phyloP scores from a whole-genome alignment of 257 asterid species.

The Nyctanthes arbortristis region DNA sequence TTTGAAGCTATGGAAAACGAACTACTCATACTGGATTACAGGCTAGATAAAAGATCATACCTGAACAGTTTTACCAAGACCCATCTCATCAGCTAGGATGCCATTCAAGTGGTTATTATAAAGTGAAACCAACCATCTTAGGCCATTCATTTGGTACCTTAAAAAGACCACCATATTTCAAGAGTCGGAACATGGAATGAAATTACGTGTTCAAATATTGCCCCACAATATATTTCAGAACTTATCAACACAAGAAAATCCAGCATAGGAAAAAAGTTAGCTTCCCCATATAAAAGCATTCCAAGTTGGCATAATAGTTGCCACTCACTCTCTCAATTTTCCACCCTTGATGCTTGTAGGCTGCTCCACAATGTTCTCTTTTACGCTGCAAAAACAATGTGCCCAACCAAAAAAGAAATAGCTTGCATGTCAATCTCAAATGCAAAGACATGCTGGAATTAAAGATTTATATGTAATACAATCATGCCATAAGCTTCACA shows the following conservation, averaged over 20 bases:
- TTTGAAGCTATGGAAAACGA: constrained; percentile 14
- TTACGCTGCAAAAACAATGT: constrained; percentile 59
- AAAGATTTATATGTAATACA: constrained; percentile 8
- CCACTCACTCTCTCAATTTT: constrained; percentile 88
- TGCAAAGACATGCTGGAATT: constrained; percentile 1
- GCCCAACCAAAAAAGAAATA: constrained; percentile 17
- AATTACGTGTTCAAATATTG: constrained; percentile 1
- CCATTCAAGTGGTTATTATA: constrained; percentile 98
- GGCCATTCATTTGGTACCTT: constrained; percentile 99
- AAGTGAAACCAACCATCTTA: constrained; percentile 96
- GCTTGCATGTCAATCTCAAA: constrained; percentile 12
- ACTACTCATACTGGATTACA: constrained; percentile 1
- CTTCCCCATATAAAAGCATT: neutral
- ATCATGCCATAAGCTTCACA: constrained; percentile 13
- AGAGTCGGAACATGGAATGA: constrained; percentile 22
- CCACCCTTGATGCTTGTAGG: constrained; percentile 85
- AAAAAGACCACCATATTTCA: constrained; percentile 26
- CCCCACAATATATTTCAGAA: constrained; percentile 16
- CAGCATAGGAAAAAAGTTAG: neutral
- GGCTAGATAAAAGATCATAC: constrained; percentile 38
- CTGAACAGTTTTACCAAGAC: constrained; percentile 99
- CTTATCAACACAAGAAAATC: constrained; percentile 1
- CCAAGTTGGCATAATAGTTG: constrained; percentile 16
- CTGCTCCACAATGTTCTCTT: constrained; percentile 78
- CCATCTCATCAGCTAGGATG: constrained; percentile 99